Base-by-base conservation (phyloP, 257 asterid species). In the Ilex asprella region DNA sequence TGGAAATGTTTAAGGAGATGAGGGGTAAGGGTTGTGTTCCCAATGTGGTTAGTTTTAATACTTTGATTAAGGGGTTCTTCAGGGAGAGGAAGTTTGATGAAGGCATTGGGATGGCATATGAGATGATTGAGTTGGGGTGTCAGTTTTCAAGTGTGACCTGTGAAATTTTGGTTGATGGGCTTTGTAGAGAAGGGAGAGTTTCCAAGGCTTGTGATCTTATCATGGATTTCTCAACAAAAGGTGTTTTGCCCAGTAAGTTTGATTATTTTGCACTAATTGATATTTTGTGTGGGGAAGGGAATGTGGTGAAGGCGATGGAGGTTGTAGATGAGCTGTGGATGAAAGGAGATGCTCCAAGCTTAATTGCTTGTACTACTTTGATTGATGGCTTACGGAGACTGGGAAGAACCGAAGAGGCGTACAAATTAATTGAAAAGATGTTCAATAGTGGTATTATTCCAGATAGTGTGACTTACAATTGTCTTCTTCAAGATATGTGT, bases 31-130 rank as follows among this genome's bases (percentile, higher is more conserved):
- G 96, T 15, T 83, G 94, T 75, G 77, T 84, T 21, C 96, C 99
- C 3, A 89, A 89, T 81, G 96, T 89, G 67, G 87, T 92, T 55
- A 89, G 91, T 59, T 92, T 92, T 53, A 92, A 89, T 67, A 92
- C 97, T 16, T 74, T 92, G 86, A 87, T 92, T 55, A 82, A 66
- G 61, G 94, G 97, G 5, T 85, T 89, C 71, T 83, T 92, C 44
- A 70, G 74, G 70, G 89, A 87, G 62, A 96, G 88, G 67, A 89
- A 82, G 70, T 63, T 71, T 12, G 91, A 82, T 35, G 84, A 79
- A 47, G 99, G 89, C 1, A 81, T 93, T 35, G 92, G 82, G 32
- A 82, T 93, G 88, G 94, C 95, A 0, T 70, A 58, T 2, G 99
- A 93, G 80, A 89, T 93, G 97, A 78, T 68, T 21, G 96, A 85